Evolutionary conservation across 2,329 filamentous ascomycete genomes (phyloP), one percentile per base, ranked within the genome.

Genomic region (Periconia sp.): DNA sequence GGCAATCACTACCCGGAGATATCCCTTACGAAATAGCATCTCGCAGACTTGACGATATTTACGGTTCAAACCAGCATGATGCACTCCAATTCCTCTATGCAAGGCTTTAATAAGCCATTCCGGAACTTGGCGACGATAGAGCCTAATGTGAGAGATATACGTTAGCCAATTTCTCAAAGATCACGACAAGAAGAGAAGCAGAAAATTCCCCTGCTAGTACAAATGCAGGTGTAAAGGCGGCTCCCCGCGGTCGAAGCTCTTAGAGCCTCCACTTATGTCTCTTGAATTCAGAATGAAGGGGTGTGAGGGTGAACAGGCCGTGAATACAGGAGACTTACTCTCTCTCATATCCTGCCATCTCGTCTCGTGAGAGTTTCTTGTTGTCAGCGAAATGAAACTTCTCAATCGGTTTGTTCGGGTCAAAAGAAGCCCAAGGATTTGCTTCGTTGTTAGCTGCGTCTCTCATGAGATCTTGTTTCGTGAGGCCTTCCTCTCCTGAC

Each of bases 1-100:
- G 1, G 88, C 87, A 18, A 92, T 78, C 19, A 92, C 83, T 1
- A 87, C 83, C 6, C 81, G 78, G 28, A 92, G 68, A 59, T 81
- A 91, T 1, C 87, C 86, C 62, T 81, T 86, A 7, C 88, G 80
- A 70, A 90, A 91, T 6, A 90, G 70, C 46, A 88, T 86, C 60
- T 91, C 87, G 1, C 89, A 85, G 15, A 73, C 76, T 63, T 90
- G 87, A 25, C 88, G 81, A 61, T 92, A 92, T 49, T 82, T 82
- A 35, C 86, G 78, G 61, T 91, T 92, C 84, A 92, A 83, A 69
- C 88, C 88, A 13, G 87, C 81, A 60, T 92, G 89, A 69, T 92
- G 88, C 5, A 92, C 81, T 22, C 86, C 89, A 13, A 92, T 75
- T 15, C 89, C 88, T 41, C 88, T 76, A 44, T 74, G 73, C 1